Base-by-base conservation (phyloP, 1,139 yeast genomes). In the Suhomyces taliae region DNA sequence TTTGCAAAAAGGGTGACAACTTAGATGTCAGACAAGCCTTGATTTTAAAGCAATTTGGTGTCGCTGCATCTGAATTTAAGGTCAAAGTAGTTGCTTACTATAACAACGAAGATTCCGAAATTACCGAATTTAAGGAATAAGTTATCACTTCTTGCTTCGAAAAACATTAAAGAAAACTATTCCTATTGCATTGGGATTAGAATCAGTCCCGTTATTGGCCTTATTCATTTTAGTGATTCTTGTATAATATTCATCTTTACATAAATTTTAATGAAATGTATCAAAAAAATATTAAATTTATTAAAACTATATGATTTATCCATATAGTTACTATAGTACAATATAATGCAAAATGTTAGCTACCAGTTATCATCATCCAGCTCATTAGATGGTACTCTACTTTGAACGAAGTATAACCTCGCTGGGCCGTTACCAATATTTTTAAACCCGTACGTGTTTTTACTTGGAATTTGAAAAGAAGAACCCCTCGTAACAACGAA, bases 21-120 rank as follows among this genome's bases (percentile, higher is more conserved):
- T 78, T 95, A 54, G 95, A 90, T 68, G 95, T 91, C 48, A 87
- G 89, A 63, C 96, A 95, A 72, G 95, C 98, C 32, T 79, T 93
- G 59, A 82, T 93, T 49, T 78, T 93, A 67, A 95, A 95, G 70
- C 95, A 90, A 62, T 95, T 93, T 67, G 99, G 99, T 61, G 82
- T 93, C 50, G 97, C 97, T 27, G 90, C 91, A 49, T 81, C 97
- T 44, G 91, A 90, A 64, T 93, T 91, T 70, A 89, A 85, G 67
- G 93, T 93, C 48, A 79, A 82, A 58, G 73, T 87, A 53, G 70
- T 85, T 57, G 97, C 95, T 19, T 87, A 78, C 67, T 93, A 87
- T 65, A 82, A 85, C 62, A 79, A 76, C 50, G 87, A 85, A 53
- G 56, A 58, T 41, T 57, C 67, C 29, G 69, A 68, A 54, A 65